phyloP scores from a whole-genome alignment of 495 filamentous ascomycete species.

The Tuber melanosporum region DNA sequence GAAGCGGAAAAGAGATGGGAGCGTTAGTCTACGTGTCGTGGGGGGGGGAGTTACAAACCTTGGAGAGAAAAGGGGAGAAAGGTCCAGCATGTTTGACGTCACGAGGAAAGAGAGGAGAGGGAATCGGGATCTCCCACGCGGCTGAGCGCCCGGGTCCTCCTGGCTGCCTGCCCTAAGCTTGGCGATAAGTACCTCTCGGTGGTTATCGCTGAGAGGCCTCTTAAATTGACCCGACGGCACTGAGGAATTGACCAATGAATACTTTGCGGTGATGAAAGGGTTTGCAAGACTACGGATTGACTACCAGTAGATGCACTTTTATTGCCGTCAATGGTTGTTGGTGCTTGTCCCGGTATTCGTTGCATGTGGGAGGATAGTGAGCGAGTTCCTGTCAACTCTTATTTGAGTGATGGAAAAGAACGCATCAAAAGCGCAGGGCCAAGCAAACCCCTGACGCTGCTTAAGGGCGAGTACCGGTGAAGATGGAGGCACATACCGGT shows the following conservation, averaged over 20 bases:
- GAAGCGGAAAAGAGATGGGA: slow-evolving; percentile 3
- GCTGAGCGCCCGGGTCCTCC: neutral
- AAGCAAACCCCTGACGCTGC: neutral
- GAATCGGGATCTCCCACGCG: slow-evolving; percentile 6
- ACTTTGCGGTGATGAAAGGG: neutral
- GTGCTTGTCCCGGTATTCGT: neutral
- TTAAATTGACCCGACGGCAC: neutral
- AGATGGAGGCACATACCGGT: neutral
- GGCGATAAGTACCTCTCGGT: slow-evolving; percentile 3
- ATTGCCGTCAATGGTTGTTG: neutral
- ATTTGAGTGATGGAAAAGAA: slow-evolving; percentile 1
- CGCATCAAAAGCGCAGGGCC: neutral
- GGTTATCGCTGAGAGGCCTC: neutral
- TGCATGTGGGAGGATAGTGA: neutral
- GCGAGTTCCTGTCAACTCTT: neutral
- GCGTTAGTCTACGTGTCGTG: slow-evolving; percentile 3
- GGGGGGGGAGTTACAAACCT: neutral
- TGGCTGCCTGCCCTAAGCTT: slow-evolving; percentile 1
- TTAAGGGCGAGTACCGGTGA: neutral
- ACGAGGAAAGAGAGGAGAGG: neutral
- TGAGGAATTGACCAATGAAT: slow-evolving; percentile 1
- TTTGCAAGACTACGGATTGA: neutral
- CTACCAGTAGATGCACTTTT: neutral
- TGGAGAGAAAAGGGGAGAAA: neutral
- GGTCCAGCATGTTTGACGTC: slow-evolving; percentile 1